Conservation (phyloP, 306 rosid genomes). For the Cicer bijugum region DNA sequence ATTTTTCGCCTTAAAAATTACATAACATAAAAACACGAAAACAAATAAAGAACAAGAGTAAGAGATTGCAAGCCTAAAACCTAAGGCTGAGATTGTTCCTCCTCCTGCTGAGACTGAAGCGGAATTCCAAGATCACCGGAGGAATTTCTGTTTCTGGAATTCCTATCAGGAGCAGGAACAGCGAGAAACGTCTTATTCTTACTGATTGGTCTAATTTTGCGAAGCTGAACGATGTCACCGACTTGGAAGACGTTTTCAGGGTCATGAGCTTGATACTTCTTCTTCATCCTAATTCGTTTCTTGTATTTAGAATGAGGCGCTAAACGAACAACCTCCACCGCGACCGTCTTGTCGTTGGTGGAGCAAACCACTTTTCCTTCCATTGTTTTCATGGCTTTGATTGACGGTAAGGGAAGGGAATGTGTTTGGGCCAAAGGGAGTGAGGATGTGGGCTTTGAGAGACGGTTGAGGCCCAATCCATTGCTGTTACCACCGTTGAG, state of each 20-base stretch:
- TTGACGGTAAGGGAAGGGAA: neutral
- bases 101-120: conserved; percentile 63
- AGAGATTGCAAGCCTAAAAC: conserved; percentile 21
- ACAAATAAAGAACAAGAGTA: neutral
- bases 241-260: conserved; percentile 78
- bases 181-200: conserved; percentile 89
- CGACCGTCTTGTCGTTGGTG: conserved; percentile 77
- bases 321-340: conserved; percentile 82
- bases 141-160: conserved; percentile 28
- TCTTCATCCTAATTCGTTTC: conserved; percentile 85
- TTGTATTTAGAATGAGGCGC: conserved; percentile 94
- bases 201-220: conserved; percentile 77
- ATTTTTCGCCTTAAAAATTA: conserved; percentile 22
- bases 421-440: neutral
- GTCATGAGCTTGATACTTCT: conserved; percentile 98
- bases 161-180: conserved; percentile 52
- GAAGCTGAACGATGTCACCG: conserved; percentile 84
- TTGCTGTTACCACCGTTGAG: conserved; percentile 64
- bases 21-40: conserved; percentile 33
- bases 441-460: conserved; percentile 52
- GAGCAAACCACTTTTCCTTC: conserved; percentile 84
- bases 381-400: conserved; percentile 70
- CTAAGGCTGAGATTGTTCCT: neutral
- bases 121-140: conserved; percentile 66
- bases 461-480: conserved; percentile 51